phyloP scores from a whole-genome alignment of 768 basidiomycete genomes.

The Chalciporus piperatus region DNA sequence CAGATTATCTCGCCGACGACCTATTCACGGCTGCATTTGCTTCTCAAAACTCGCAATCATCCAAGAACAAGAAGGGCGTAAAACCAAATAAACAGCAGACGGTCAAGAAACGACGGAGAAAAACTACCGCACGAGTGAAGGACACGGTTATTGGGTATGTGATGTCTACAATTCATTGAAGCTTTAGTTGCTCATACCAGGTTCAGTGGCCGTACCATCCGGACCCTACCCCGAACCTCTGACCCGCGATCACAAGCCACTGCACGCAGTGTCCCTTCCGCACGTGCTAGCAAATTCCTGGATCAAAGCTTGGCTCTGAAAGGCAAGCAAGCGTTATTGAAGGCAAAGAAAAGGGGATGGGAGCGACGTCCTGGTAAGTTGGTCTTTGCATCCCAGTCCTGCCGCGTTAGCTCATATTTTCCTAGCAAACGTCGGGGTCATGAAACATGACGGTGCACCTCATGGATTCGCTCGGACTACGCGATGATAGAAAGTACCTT shows the following conservation, averaged over 20 bases:
- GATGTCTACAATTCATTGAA: background rate
- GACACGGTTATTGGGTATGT: constrained; percentile 55
- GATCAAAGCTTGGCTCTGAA: constrained; percentile 50
- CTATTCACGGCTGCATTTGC: constrained; percentile 58
- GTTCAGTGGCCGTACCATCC: constrained; percentile 52
- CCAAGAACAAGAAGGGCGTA: constrained; percentile 14
- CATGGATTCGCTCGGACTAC: constrained; percentile 37
- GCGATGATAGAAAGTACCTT: constrained; percentile 1
- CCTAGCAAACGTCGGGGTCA: constrained; percentile 54
- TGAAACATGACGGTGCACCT: constrained; percentile 54
- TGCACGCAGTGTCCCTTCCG: constrained; percentile 45
- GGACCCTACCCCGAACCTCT: constrained; percentile 39
- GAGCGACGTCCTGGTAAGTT: constrained; percentile 55
- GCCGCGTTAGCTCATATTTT: background rate
- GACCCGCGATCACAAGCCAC: constrained; percentile 33
- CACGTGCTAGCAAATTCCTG: constrained; percentile 50
- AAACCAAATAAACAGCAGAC: constrained; percentile 25
- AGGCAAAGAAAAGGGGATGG: constrained; percentile 48
- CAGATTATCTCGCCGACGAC: constrained; percentile 62
- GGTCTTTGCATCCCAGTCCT: background rate
- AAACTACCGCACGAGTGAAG: constrained; percentile 36
- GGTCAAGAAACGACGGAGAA: constrained; percentile 31
- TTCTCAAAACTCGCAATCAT: constrained; percentile 23
- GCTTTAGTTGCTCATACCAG: background rate
- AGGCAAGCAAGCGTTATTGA: constrained; percentile 28